phyloP scores from a whole-genome alignment of 495 filamentous ascomycete species.

The Cenococcum geophilum region DNA sequence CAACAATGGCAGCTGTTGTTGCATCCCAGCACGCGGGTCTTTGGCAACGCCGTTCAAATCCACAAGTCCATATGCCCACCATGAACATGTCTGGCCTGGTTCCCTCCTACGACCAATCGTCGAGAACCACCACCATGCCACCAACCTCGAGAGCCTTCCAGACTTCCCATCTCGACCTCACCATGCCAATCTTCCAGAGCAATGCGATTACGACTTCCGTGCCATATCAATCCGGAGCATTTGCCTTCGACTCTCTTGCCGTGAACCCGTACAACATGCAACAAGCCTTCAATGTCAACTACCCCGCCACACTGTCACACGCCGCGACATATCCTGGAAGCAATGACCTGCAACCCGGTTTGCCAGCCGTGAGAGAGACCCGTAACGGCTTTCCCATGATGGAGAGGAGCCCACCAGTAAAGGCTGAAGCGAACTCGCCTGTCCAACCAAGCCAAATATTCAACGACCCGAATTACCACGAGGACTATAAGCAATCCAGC shows the following conservation, averaged over 20 bases:
- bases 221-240: conserved; percentile 30
- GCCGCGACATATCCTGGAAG: conserved; percentile 19
- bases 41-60: conserved; percentile 32
- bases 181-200: conserved; percentile 29
- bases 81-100: conserved; percentile 28
- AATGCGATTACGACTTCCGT: conserved; percentile 25
- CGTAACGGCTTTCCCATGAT: conserved; percentile 17
- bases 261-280: conserved; percentile 32
- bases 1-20: conserved; percentile 31
- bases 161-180: conserved; percentile 28
- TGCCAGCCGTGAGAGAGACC: conserved; percentile 20
- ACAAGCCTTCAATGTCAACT: conserved; percentile 22
- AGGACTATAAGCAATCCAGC: conserved; percentile 13
- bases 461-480: conserved; percentile 25
- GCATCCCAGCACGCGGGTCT: conserved; percentile 30
- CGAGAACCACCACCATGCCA: conserved; percentile 19
- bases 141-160: conserved; percentile 27
- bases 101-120: conserved; percentile 24
- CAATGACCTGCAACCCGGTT: conserved; percentile 11
- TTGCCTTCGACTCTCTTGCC: conserved; percentile 30
- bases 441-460: conserved; percentile 31
- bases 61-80: conserved; percentile 26
- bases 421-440: conserved; percentile 36
- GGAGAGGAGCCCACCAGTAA: conserved; percentile 34
- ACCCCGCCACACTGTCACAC: conserved; percentile 20